A percentile compares a stretch with the other conserved stretches of the same genome.
phyloP scores from a whole-genome alignment of 2,329 filamentous ascomycete genomes.

The Botrytis deweyae region DNA sequence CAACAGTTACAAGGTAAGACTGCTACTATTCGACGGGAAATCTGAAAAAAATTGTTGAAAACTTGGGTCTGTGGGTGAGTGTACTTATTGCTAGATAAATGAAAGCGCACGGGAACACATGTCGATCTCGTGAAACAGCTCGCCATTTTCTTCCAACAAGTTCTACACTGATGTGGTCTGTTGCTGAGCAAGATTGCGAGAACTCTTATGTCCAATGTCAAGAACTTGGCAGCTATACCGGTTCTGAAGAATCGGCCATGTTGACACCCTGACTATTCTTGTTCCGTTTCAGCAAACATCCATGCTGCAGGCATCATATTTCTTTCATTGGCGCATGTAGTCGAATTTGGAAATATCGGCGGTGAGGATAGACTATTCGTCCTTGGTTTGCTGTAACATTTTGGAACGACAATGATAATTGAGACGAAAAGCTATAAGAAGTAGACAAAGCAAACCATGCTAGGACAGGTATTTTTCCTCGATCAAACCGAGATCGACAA shows the following conservation, averaged over 20 bases:
- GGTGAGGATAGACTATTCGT: neutral
- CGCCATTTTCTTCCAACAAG: neutral
- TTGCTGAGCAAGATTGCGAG: neutral
- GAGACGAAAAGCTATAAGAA: neutral
- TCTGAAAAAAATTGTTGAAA: neutral
- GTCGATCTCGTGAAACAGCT: neutral
- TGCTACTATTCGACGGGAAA: neutral
- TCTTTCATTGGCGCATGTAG: neutral
- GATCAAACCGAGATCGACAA: neutral
- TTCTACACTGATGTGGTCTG: neutral
- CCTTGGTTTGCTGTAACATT: neutral
- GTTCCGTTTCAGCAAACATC: neutral
- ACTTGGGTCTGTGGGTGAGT: neutral
- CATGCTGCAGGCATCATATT: neutral
- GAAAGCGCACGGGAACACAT: neutral
- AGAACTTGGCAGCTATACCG: neutral
- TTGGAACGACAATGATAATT: neutral
- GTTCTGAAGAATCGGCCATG: neutral
- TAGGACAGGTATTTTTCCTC: neutral
- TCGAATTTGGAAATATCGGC: neutral
- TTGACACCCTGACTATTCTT: neutral
- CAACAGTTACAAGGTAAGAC: neutral
- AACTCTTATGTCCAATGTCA: neutral
- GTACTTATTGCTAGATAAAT: neutral
- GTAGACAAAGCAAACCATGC: neutral